Evolutionary conservation across 257 asterid species (phyloP), one percentile per base, ranked within the genome.

Genomic region (Datura wrightii): DNA sequence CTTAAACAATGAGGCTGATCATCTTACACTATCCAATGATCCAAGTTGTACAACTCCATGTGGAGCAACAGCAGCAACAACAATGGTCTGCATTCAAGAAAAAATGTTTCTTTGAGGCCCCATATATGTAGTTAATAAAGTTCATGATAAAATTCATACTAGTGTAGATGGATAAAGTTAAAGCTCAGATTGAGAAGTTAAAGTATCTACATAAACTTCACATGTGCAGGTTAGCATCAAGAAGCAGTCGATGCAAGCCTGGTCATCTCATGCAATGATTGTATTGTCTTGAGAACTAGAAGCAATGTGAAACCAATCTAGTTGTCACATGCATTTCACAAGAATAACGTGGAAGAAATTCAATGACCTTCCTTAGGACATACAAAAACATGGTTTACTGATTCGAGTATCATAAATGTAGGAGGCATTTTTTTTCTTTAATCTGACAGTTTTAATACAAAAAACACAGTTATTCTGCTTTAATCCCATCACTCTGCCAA

Each of bases 41-140:
- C 98, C 99, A 83, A 95, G 92, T 86, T 95, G 99, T 79, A 95
- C 89, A 79, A 93, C 97, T 86, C 99, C 99, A 71, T 89, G 88
- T 65, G 98, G 99, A 88, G 91, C 88, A 86, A 94, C 92, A 79
- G 96, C 91, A 83, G 93, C 93, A 84, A 93, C 95, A 55, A 92
- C 99, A 89, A 95, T 90, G 84, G 99, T 95, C 99, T 95, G 96
- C 90, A 88, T 71, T 82, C 83, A 54, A 86, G 76, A 87, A 69
- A 80, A 69, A 37, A 53, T 52, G 31, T 56, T 69, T 74, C 31
- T 58, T 59, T 70, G 9, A 48, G 55, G n/a, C 36, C 50, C 67
- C 56, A 48, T 41, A 19, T 31, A 7, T 54, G 80, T 41, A 66
- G 66, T 63, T 13, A 9, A 80, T 66, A 66, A 16, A 41, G 74